phyloP scores from a whole-genome alignment of 2,329 filamentous ascomycete species.

The Arthrinium puccinioides region DNA sequence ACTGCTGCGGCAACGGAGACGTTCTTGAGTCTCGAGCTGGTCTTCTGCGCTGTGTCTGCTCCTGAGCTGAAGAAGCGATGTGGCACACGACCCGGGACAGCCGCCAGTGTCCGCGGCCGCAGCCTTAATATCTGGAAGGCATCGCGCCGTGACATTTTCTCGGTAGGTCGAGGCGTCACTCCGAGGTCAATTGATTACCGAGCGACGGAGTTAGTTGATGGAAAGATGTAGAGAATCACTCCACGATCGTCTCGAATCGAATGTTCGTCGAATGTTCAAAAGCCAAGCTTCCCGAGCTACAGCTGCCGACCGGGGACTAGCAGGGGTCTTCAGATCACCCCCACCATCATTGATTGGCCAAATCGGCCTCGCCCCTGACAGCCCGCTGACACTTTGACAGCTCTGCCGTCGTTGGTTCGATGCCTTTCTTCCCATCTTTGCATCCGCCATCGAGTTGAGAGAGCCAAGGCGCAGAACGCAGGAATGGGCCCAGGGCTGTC shows the following conservation, averaged over 20 bases:
- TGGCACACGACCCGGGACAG: not conserved
- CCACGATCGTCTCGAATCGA: slow-evolving; percentile 1
- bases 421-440: too few relatives aligned
- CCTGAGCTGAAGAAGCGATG: slow-evolving; percentile 2
- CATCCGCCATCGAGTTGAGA: too few relatives aligned
- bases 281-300: too few relatives aligned
- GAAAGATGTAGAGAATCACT: not conserved
- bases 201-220: not conserved
- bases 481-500: too few relatives aligned
- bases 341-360: too few relatives aligned
- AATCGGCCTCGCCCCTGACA: too few relatives aligned
- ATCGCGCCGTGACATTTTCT: slow-evolving; percentile 3
- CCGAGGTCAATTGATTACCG: not conserved
- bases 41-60: not conserved
- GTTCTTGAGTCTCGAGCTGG: too few relatives aligned
- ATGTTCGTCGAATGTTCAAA: slow-evolving; percentile 3
- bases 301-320: too few relatives aligned
- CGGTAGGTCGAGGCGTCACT: not conserved
- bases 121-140: slow-evolving; percentile 3
- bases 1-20: slow-evolving; percentile 2
- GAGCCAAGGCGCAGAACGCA: too few relatives aligned
- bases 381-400: too few relatives aligned
- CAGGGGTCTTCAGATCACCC: too few relatives aligned
- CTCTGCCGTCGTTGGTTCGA: too few relatives aligned
- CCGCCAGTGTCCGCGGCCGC: slow-evolving; percentile 1